Percentiles rank a stretch among this genome's conserved stretches.
phyloP scores from a whole-genome alignment of 768 basidiomycete species.

The Paxillus rubicundulus region DNA sequence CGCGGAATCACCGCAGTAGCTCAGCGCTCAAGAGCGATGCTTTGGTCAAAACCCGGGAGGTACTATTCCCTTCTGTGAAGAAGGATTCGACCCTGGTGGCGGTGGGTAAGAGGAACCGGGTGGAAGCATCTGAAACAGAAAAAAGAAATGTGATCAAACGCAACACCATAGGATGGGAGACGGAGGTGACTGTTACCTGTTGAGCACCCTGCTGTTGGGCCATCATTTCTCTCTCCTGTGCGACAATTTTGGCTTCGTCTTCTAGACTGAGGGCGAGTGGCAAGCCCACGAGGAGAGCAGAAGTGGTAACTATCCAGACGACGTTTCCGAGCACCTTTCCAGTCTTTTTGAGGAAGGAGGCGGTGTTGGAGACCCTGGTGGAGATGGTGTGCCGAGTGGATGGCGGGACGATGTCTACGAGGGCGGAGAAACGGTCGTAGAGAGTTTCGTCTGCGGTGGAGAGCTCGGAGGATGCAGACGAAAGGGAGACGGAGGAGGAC shows the following conservation, averaged over 20 bases:
- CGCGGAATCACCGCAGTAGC: neutral
- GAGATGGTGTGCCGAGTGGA: conserved; percentile 77
- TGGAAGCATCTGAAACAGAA: conserved; percentile 62
- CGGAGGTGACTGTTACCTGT: conserved; percentile 54
- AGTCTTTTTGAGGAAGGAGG: conserved; percentile 61
- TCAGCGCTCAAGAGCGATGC: neutral
- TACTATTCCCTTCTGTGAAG: conserved; percentile 55
- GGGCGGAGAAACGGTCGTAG: conserved; percentile 83
- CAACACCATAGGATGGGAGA: conserved; percentile 1
- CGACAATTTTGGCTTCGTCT: conserved; percentile 92
- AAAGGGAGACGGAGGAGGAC: conserved; percentile 67
- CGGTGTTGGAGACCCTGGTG: conserved; percentile 56
- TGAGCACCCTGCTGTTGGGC: conserved; percentile 92
- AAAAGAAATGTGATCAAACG: conserved; percentile 8
- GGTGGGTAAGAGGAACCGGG: conserved; percentile 55
- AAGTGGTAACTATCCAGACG: conserved; percentile 94
- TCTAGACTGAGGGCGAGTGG: conserved; percentile 92
- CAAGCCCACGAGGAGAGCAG: conserved; percentile 88
- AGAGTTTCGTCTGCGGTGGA: conserved; percentile 76
- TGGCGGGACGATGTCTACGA: conserved; percentile 95
- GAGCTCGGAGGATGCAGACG: conserved; percentile 71
- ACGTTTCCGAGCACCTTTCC: conserved; percentile 79
- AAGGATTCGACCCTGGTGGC: conserved; percentile 38
- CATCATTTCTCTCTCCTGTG: conserved; percentile 91
- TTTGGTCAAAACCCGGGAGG: conserved; percentile 77